Evolutionary conservation across 805 yeast species (phyloP), one percentile per base, ranked within the genome.

Genomic region (Lipomyces lipofer): DNA sequence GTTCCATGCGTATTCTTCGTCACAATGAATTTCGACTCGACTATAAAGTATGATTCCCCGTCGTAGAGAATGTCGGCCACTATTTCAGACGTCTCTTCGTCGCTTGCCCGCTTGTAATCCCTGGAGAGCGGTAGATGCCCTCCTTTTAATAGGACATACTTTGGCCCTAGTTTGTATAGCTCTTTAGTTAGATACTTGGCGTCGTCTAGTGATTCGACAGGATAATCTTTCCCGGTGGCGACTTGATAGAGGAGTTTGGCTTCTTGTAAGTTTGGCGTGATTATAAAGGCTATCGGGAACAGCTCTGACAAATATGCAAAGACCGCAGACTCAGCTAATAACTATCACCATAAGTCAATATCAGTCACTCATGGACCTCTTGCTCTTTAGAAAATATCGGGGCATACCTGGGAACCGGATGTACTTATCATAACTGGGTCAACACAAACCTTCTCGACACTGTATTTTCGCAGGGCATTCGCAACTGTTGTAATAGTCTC

Each of bases 391-490:
- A 21, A 24, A 21, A 3, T 4, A n/a, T 15, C 2, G 35, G 12
- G 19, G 27, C 60, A 10, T 40, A 56, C 62, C 2, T 71, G 66
- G 17, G 80, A 77, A 1, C 96, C 96, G 0, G 94, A 82, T 0
- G 96, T 87, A 2, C 94, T 82, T 8, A 85, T 83, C 80, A 89
- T 78, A 4, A 89, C 96, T 0, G 97, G 95, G 67, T 89, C 97
- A 40, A 89, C 75, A 1, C 88, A 82, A 19, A 88, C 61, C 3
- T 75, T 69, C 1, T 67, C 64, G 1, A 30, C 59, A 22, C 70
- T 68, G 38, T 69, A 62, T 29, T 67, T 62, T 1, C 63, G 65
- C 25, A 80, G 54, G 46, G 71, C 69, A 5, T 69, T 70, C 3
- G 67, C 59, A 39, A 86, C 69, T 0, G 76, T 79, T 2, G 69